These are phyloP conservation scores for Hypoxylon sp. DNA, from an alignment of 2,329 filamentous ascomycete genomes.

Conservation along the genomic window DNA sequence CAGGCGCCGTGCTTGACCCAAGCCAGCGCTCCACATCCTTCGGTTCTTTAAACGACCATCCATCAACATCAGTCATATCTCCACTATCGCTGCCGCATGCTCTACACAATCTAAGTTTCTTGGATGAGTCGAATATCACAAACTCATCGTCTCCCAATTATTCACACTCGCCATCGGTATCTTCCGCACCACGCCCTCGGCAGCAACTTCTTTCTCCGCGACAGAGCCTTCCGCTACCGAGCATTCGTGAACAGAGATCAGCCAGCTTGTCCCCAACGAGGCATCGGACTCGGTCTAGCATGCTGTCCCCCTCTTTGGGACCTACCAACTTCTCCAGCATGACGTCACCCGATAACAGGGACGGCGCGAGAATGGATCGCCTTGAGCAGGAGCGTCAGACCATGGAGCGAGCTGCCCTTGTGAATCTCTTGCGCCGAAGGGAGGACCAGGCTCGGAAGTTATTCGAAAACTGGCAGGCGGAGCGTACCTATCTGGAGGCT, in stretches of 20 bases:
- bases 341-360: constrained; percentile 41
- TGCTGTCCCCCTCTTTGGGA: constrained; percentile 42
- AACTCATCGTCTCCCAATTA: constrained; percentile 40
- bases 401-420: constrained; percentile 11
- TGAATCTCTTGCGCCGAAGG: constrained; percentile 44
- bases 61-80: constrained; percentile 54
- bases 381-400: neutral
- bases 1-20: constrained; percentile 52
- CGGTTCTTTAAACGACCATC: constrained; percentile 46
- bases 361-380: constrained; percentile 23
- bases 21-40: constrained; percentile 48
- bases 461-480: constrained; percentile 64
- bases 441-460: constrained; percentile 48
- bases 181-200: constrained; percentile 37
- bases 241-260: constrained; percentile 44
- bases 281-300: constrained; percentile 29
- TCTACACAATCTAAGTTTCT: constrained; percentile 52
- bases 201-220: constrained; percentile 46
- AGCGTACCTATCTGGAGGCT: constrained; percentile 65
- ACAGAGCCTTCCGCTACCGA: constrained; percentile 43
- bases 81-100: constrained; percentile 55
- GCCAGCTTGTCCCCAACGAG: constrained; percentile 51
- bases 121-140: constrained; percentile 50
- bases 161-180: constrained; percentile 42
- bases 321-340: constrained; percentile 31